Evolutionary conservation across 2,329 filamentous ascomycete genomes (phyloP).

Genomic region (Trichoderma afroharzianum): DNA sequence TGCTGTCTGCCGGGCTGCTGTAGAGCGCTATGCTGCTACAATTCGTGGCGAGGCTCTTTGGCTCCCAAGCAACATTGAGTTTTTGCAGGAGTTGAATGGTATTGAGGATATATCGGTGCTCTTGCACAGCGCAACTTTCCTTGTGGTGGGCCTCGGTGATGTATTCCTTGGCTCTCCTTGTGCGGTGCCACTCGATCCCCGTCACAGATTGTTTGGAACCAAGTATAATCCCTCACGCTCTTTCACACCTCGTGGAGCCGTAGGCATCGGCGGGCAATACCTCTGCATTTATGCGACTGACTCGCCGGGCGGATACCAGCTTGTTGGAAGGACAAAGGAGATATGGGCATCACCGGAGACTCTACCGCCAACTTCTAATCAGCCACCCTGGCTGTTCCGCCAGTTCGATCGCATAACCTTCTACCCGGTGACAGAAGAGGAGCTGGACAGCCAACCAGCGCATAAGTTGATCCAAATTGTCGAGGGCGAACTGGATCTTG

Average conservation of each 20-base stretch:
- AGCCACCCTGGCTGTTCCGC: neutral
- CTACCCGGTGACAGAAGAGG: neutral
- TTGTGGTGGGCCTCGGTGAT: neutral
- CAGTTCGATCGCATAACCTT: neutral
- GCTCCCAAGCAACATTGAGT: neutral
- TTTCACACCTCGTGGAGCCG: neutral
- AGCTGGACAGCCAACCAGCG: neutral
- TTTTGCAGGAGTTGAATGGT: neutral
- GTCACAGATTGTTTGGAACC: neutral
- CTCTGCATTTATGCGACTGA: neutral
- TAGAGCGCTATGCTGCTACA: neutral
- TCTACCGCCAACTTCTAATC: neutral
- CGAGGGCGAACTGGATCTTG: neutral
- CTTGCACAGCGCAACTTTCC: neutral
- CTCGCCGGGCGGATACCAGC: neutral
- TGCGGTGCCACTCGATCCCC: neutral
- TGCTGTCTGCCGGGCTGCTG: neutral
- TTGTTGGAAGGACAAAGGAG: neutral
- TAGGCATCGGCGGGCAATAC: neutral
- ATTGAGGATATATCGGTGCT: neutral
- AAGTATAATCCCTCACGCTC: neutral
- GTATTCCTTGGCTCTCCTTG: neutral
- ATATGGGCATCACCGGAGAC: neutral
- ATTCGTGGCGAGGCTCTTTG: neutral
- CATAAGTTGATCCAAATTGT: neutral